A percentile compares a stretch with the other conserved stretches of the same genome.
Conservation (phyloP, 495 filamentous ascomycete species). For the Lasiosphaeriaceae sp. region DNA sequence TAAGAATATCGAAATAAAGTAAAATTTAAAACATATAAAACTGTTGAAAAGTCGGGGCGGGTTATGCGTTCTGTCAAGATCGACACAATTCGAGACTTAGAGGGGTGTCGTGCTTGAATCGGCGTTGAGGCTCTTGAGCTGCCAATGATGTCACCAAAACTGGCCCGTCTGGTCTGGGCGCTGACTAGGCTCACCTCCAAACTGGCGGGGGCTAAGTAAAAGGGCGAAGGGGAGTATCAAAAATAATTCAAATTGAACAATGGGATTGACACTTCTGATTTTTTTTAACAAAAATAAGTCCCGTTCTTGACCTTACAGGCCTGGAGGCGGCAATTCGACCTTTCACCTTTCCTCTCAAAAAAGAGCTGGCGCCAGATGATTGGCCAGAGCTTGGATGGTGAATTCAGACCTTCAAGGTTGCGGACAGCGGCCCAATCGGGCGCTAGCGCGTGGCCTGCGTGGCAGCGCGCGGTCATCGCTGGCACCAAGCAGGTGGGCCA, state of each 20-base stretch:
- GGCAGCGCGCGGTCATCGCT: neutral
- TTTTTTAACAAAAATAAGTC: too few species aligned
- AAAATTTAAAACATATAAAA: too few species aligned
- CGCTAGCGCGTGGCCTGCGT: constrained; percentile 14
- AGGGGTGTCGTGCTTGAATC: neutral
- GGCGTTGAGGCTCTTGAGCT: neutral
- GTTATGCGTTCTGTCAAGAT: too few species aligned
- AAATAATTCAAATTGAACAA: too few species aligned
- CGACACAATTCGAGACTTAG: neutral
- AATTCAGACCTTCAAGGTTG: neutral
- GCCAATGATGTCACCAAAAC: constrained; percentile 3
- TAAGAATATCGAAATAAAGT: too few species aligned
- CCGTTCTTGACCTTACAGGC: too few species aligned
- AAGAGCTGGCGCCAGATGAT: constrained; percentile 5
- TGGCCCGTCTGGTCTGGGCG: neutral
- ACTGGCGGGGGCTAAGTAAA: too few species aligned
- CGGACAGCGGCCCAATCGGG: constrained; percentile 17
- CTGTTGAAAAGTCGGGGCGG: too few species aligned
- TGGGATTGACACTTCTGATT: too few species aligned
- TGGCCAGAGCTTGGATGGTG: neutral
- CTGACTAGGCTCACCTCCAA: neutral
- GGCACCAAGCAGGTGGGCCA: constrained; percentile 7
- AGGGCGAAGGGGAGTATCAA: too few species aligned
- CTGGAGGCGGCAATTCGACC: too few species aligned
- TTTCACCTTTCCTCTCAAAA: too few species aligned